A percentile compares a stretch with the other conserved stretches of the same genome.
Conservation (phyloP, 441 rosid species). For the Erysimum pusillum region DNA sequence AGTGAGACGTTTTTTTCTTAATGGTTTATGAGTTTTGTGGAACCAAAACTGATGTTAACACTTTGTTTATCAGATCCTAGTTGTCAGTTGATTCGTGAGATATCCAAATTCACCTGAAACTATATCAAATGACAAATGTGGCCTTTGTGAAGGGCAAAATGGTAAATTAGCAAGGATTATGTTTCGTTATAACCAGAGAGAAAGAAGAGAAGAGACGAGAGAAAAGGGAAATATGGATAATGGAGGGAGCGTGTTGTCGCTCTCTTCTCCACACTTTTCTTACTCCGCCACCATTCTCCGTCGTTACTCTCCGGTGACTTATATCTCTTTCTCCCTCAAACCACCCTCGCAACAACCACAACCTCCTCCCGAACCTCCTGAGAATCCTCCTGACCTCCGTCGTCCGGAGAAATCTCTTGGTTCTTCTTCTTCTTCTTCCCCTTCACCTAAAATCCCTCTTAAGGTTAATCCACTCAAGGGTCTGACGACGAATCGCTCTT, state of each 20-base stretch:
- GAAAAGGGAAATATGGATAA: constrained; percentile 36
- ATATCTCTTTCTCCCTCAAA: constrained; percentile 59
- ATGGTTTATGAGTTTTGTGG: constrained; percentile 2
- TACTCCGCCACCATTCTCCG: constrained; percentile 41
- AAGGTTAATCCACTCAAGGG: constrained; percentile 67
- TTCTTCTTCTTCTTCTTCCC: constrained; percentile 40
- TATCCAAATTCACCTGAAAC: background rate
- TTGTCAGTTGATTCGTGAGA: background rate
- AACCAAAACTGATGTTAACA: background rate
- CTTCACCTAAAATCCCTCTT: constrained; percentile 44
- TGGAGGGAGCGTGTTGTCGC: constrained; percentile 47
- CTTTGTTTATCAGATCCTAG: background rate
- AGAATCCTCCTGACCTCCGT: constrained; percentile 39
- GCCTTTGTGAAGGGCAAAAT: constrained; percentile 2
- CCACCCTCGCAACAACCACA: constrained; percentile 47
- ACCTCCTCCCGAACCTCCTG: constrained; percentile 40
- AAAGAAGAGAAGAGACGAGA: constrained; percentile 10
- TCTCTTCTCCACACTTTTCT: constrained; percentile 50
- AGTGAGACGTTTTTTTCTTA: constrained; percentile 12
- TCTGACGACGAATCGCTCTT: constrained; percentile 40
- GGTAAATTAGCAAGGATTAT: background rate
- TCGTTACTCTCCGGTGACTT: constrained; percentile 38
- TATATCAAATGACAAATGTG: too few relatives aligned
- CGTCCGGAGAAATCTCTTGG: constrained; percentile 56
- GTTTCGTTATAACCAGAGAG: constrained; percentile 11